Evolutionary conservation across 2,329 filamentous ascomycete genomes (phyloP).

Genomic region (Paraconiothyrium sp.): DNA sequence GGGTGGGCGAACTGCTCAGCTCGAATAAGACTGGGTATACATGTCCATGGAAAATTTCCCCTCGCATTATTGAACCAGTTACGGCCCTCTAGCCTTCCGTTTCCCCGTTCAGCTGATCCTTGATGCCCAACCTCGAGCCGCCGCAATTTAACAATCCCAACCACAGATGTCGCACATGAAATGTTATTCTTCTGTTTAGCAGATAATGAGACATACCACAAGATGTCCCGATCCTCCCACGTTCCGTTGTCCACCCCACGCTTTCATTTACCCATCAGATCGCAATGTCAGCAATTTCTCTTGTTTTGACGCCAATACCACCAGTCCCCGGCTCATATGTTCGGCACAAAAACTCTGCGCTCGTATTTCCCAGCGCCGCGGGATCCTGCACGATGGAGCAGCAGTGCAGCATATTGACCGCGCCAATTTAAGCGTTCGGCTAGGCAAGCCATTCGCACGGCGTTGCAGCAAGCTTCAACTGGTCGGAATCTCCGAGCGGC

Average conservation of each 20-base stretch:
- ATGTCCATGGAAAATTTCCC: constrained; percentile 13
- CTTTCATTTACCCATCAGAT: constrained; percentile 6
- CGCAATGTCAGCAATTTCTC: not conserved
- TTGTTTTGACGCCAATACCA: not conserved
- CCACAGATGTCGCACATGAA: constrained; percentile 20
- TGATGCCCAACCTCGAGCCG: constrained; percentile 28
- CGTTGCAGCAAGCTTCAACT: not conserved
- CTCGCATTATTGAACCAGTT: constrained; percentile 14
- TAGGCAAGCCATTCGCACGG: not conserved
- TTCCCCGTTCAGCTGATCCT: constrained; percentile 21
- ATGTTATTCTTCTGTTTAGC: constrained; percentile 18
- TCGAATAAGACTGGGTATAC: constrained; percentile 25
- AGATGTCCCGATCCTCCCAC: constrained; percentile 1
- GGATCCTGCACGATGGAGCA: constrained; percentile 5
- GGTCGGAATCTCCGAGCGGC: not conserved
- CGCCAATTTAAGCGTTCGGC: constrained; percentile 3
- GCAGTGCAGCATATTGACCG: not conserved
- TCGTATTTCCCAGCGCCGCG: constrained; percentile 1
- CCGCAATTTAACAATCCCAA: constrained; percentile 24
- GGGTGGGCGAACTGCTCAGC: constrained; percentile 27
- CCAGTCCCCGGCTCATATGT: not conserved
- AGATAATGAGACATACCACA: constrained; percentile 8
- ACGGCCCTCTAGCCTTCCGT: constrained; percentile 20
- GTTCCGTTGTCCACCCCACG: constrained; percentile 1
- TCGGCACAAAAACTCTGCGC: not conserved